phyloP scores from a whole-genome alignment of 2,329 filamentous ascomycete genomes.

The Aspergillus oerlinghausenensis region DNA sequence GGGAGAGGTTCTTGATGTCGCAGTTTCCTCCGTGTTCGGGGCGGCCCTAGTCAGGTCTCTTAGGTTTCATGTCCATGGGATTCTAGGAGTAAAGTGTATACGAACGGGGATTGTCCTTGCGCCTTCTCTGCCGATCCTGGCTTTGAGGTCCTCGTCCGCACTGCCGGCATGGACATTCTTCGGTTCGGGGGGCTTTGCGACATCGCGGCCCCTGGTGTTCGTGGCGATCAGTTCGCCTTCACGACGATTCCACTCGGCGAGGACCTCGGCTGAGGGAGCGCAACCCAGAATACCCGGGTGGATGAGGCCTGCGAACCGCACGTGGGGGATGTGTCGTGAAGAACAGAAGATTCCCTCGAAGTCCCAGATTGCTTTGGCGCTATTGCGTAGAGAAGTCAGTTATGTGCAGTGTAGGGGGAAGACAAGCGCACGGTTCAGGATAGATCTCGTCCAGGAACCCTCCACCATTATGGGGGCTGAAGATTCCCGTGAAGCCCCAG shows the following conservation, averaged over 20 bases:
- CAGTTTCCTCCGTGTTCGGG: slow-evolving; percentile 89
- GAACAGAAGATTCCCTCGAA: slow-evolving; percentile 77
- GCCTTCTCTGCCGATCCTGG: slow-evolving; percentile 69
- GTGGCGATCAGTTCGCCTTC: slow-evolving; percentile 74
- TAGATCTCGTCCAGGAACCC: slow-evolving; percentile 87
- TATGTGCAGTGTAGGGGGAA: neutral
- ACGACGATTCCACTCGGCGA: slow-evolving; percentile 77
- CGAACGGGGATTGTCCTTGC: slow-evolving; percentile 73
- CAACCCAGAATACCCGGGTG: slow-evolving; percentile 90
- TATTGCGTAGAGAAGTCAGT: slow-evolving; percentile 9
- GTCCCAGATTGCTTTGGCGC: slow-evolving; percentile 70
- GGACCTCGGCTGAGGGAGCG: slow-evolving; percentile 72
- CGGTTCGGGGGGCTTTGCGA: slow-evolving; percentile 72
- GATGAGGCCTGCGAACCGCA: slow-evolving; percentile 83
- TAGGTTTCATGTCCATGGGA: neutral
- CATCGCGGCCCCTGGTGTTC: slow-evolving; percentile 60
- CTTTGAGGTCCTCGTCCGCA: slow-evolving; percentile 54
- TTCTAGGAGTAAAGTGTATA: neutral
- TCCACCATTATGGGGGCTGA: slow-evolving; percentile 75
- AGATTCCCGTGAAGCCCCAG: slow-evolving; percentile 87
- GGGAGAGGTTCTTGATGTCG: slow-evolving; percentile 81
- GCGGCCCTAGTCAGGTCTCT: slow-evolving; percentile 46
- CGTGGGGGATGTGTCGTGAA: slow-evolving; percentile 79
- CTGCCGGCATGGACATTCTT: slow-evolving; percentile 68
- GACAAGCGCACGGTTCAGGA: slow-evolving; percentile 62